Evolutionary conservation across 2,329 filamentous ascomycete genomes (phyloP).

Genomic region (Fonsecaea pugnacius): DNA sequence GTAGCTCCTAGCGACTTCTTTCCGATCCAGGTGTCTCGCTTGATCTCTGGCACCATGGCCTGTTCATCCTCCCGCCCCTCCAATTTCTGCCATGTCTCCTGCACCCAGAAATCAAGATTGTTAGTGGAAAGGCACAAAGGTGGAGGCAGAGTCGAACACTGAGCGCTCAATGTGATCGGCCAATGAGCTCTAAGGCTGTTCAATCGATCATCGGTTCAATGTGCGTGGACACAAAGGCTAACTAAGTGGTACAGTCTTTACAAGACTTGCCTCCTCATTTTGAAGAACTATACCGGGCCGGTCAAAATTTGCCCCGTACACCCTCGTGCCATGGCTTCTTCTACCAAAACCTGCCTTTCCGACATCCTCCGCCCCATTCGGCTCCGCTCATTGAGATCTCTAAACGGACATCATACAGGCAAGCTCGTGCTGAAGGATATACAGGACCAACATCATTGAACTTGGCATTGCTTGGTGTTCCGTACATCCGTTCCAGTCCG

Average conservation of each 20-base stretch:
- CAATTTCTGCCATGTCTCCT: background rate
- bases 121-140: background rate
- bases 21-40: constrained; percentile 2
- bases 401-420: constrained; percentile 25
- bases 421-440: constrained; percentile 22
- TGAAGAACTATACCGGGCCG: background rate
- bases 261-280: background rate
- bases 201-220: background rate
- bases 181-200: background rate
- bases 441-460: constrained; percentile 29
- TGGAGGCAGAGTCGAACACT: background rate
- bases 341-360: constrained; percentile 22
- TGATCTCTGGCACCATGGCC: background rate
- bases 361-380: constrained; percentile 14
- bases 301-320: background rate
- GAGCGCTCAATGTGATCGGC: background rate
- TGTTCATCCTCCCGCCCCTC: background rate
- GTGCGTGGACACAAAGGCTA: background rate
- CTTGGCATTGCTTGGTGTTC: constrained; percentile 12
- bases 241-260: background rate
- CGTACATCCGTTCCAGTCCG: constrained; percentile 21
- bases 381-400: constrained; percentile 11
- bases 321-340: constrained; percentile 13
- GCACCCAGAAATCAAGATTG: background rate
- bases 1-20: constrained; percentile 15